Evolutionary conservation across 2,329 filamentous ascomycete species (phyloP).

Genomic region (Rutstroemia sydowiana): DNA sequence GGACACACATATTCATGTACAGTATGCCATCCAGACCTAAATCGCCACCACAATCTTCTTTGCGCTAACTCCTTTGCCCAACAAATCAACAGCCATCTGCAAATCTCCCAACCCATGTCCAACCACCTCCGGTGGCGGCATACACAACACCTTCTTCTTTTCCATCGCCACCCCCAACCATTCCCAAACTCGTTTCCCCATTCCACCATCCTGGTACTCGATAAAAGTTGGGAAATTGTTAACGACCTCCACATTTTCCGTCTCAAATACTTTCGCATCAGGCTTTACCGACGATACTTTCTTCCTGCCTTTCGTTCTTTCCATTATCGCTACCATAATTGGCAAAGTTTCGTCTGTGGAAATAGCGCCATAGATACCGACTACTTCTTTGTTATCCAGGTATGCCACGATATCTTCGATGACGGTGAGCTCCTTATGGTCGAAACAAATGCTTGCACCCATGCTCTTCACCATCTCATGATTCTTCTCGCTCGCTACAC

Average conservation of each 20-base stretch:
- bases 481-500: slow-evolving; percentile 31
- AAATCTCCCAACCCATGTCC: slow-evolving; percentile 2
- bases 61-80: slow-evolving; percentile 1
- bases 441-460: slow-evolving; percentile 35
- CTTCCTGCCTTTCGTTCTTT: background rate
- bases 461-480: slow-evolving; percentile 31
- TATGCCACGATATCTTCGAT: slow-evolving; percentile 26
- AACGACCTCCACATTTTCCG: background rate
- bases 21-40: too few species aligned
- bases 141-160: background rate
- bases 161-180: background rate
- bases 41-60: slow-evolving; percentile 6
- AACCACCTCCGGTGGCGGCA: slow-evolving; percentile 1
- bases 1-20: too few species aligned
- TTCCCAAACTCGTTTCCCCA: background rate
- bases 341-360: background rate
- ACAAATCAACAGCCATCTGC: background rate
- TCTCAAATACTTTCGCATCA: background rate
- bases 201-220: background rate
- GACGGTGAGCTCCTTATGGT: slow-evolving; percentile 29
- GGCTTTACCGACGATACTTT: background rate
- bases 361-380: slow-evolving; percentile 25
- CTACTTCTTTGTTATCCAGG: slow-evolving; percentile 27
- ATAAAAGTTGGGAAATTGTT: background rate
- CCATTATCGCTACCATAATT: background rate